A percentile compares a stretch with the other conserved stretches of the same genome.
phyloP scores from a whole-genome alignment of 345 rosid species.

The Rhizophora mangle region DNA sequence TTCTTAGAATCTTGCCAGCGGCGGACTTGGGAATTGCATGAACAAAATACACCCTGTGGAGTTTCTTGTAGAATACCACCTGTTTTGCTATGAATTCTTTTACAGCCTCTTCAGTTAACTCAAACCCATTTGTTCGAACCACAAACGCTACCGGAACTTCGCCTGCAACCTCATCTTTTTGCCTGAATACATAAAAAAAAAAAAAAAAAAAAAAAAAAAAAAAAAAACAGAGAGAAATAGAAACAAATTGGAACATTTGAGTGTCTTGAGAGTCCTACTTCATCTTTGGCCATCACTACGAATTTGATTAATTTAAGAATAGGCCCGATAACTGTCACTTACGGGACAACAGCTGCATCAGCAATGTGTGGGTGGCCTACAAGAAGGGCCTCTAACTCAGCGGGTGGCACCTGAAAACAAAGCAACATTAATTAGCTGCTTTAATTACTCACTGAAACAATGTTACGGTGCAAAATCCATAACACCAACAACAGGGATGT shows the following conservation, averaged over 20 bases:
- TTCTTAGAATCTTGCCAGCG: constrained; percentile 81
- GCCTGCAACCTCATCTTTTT: constrained; percentile 82
- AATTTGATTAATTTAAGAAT: no score
- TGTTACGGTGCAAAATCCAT: no score
- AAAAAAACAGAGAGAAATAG: no score
- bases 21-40: constrained; percentile 87
- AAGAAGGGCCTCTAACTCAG: constrained; percentile 85
- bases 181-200: constrained; percentile 23
- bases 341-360: constrained; percentile 95
- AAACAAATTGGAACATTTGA: background rate
- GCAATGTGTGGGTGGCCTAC: constrained; percentile 61
- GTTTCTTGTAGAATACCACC: constrained; percentile 88
- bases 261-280: background rate
- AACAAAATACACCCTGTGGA: constrained; percentile 71
- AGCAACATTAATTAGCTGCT: background rate
- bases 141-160: constrained; percentile 95
- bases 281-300: no score
- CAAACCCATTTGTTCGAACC: constrained; percentile 54
- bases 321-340: constrained; percentile 20
- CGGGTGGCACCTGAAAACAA: constrained; percentile 69
- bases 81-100: constrained; percentile 78
- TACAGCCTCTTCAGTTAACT: constrained; percentile 57
- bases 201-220: background rate
- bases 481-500: no score
- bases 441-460: no score